Evolutionary conservation across 192 early-diverging fungal genomes (phyloP).

Genomic region (Coemansia sp.): DNA sequence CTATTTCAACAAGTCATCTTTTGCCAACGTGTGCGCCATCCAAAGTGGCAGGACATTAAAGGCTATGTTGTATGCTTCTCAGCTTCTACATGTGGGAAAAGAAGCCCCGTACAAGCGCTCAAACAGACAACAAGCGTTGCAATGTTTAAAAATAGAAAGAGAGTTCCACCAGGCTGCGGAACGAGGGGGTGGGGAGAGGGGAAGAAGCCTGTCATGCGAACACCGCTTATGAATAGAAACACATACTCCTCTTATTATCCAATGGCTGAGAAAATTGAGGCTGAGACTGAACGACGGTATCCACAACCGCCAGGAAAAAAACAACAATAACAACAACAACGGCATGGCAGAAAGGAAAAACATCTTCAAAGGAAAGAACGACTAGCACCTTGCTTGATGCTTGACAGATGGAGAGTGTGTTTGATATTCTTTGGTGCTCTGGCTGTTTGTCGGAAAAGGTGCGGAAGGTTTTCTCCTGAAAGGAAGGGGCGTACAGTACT

Average conservation of each 20-base stretch:
- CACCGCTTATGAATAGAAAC: not conserved
- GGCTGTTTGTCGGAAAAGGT: no score
- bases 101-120: not conserved
- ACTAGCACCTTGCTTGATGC: no score
- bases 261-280: not conserved
- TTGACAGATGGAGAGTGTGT: no score
- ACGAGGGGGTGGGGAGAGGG: not conserved
- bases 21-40: not conserved
- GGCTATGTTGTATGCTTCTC: no score
- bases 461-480: no score
- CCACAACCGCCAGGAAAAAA: not conserved
- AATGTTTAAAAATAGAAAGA: slow-evolving; percentile 11
- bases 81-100: not conserved
- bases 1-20: not conserved
- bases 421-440: no score
- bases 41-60: not conserved
- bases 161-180: not conserved
- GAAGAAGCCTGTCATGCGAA: not conserved
- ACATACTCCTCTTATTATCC: not conserved
- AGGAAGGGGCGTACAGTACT: no score
- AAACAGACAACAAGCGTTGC: not conserved
- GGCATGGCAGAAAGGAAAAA: not conserved
- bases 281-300: not conserved
- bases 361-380: no score
- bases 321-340: not conserved